phyloP scores from a whole-genome alignment of 2,329 filamentous ascomycete genomes.

The Aspergillus transmontanensis region DNA sequence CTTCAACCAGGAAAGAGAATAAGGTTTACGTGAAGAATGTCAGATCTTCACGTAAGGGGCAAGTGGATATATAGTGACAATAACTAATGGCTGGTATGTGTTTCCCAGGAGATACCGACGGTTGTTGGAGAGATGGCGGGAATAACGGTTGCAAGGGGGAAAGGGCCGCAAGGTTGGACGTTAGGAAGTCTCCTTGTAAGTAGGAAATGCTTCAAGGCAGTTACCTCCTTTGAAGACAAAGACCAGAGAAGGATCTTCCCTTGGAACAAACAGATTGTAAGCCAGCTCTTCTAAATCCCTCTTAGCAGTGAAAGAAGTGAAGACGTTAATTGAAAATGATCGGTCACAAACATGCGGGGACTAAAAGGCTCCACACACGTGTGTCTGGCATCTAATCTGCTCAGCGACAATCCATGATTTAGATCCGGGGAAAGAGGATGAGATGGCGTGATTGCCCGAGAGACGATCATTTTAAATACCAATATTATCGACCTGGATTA shows the following conservation, averaged over 20 bases:
- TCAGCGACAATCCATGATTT: background rate
- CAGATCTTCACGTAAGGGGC: background rate
- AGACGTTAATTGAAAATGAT: background rate
- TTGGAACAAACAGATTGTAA: background rate
- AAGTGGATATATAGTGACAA: background rate
- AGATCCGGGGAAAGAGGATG: background rate
- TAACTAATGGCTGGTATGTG: constrained; percentile 2
- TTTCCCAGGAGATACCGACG: constrained; percentile 1
- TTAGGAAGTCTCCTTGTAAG: background rate
- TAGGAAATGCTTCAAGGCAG: background rate
- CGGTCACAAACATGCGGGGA: background rate
- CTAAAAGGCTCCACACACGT: background rate
- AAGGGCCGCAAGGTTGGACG: background rate
- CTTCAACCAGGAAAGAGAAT: background rate
- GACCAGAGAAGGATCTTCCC: background rate
- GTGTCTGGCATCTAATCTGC: background rate
- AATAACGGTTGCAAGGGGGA: background rate
- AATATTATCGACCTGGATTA: background rate
- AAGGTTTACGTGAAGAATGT: background rate
- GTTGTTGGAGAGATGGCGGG: constrained; percentile 1
- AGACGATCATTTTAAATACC: background rate
- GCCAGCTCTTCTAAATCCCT: background rate
- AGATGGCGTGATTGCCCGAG: background rate
- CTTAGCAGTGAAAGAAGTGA: background rate
- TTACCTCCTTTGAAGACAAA: background rate